Base-by-base conservation (phyloP, 768 basidiomycete genomes). In the Boletus subcaerulescens region DNA sequence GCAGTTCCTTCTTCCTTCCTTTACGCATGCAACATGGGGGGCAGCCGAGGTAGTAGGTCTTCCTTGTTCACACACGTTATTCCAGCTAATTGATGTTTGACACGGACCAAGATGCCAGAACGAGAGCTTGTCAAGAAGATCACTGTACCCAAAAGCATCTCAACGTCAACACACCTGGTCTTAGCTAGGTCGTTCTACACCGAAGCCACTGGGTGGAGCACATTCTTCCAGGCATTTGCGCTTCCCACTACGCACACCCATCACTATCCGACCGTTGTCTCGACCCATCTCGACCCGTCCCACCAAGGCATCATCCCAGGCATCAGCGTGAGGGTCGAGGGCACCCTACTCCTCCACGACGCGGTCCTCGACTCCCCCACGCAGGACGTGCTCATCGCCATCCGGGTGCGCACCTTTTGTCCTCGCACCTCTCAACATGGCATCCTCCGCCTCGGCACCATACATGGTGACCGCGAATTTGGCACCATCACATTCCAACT, bases 161-260 rank as follows among this genome's bases (percentile, higher is more conserved):
- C 63, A 8, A 63, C 63, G 4, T 58, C 56, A 14, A 61, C 62
- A 1, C 59, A 63, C 45, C 24, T 63, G 10, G 12, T 64, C 6
- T 18, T 65, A 8, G 41, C 59, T 12, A 18, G 32, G 35, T 58
- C 55, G 1, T 39, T 51, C 22, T 47, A 44, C 43, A 36, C 48
- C 11, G 12, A 17, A 26, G 10, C 35, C 15, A 1, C 35, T 1
- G 55, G 53, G 13, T 61, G 55, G 53, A n/a, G 9, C 20, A 58
- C 59, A 2, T 26, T 24, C 18, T 12, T 63, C 18, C 41, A 53
- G 26, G 62, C 59, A 1, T 65, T 58, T 6, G 3, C 45, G 5
- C 43, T 63, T 18, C 56, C 62, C 14, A 39, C 15, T 15, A 36
- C 41, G 24, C 24, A 40, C 20, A 11, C 29, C 20, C 17, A 24